Percentiles rank a stretch among this genome's conserved stretches.
Evolutionary conservation across 225 moss, liverwort and hornwort species (phyloP).

Genomic region (Marchantia paleacea): DNA sequence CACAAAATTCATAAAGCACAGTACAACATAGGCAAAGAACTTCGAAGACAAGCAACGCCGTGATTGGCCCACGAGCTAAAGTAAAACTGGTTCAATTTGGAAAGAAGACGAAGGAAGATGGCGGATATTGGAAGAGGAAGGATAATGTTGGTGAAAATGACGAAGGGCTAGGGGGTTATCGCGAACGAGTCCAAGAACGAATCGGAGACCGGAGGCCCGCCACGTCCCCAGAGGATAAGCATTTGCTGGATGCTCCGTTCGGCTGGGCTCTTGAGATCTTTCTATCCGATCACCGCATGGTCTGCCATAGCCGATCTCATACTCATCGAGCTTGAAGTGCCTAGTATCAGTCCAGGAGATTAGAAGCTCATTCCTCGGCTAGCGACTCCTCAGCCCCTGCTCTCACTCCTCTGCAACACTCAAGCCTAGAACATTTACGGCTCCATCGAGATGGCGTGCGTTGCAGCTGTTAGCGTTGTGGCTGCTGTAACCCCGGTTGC

Average conservation of each 20-base stretch:
- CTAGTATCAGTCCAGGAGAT: neutral
- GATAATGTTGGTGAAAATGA: constrained; percentile 3
- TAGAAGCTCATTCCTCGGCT: constrained; percentile 4
- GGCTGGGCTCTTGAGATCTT: constrained; percentile 14
- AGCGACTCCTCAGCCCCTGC: neutral
- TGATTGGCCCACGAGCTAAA: neutral
- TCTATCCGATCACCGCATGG: constrained; percentile 22
- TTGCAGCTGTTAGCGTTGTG: constrained; percentile 25
- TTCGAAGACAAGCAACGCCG: too few species aligned
- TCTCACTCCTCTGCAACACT: neutral
- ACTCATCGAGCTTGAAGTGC: constrained; percentile 6
- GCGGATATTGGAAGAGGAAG: neutral
- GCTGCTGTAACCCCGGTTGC: constrained; percentile 19
- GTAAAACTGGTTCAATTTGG: neutral
- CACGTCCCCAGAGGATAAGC: constrained; percentile 25
- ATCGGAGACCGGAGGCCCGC: constrained; percentile 14
- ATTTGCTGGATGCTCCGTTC: neutral
- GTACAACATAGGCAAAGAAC: too few species aligned
- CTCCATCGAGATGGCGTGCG: constrained; percentile 37
- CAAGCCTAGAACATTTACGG: neutral
- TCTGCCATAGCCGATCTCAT: constrained; percentile 14
- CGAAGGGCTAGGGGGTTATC: neutral
- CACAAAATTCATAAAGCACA: too few species aligned
- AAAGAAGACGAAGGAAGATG: neutral
- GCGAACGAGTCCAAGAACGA: neutral